These are phyloP conservation scores for Serendipita sp. DNA, from an alignment of 768 basidiomycete genomes.

Conservation along the genomic window DNA sequence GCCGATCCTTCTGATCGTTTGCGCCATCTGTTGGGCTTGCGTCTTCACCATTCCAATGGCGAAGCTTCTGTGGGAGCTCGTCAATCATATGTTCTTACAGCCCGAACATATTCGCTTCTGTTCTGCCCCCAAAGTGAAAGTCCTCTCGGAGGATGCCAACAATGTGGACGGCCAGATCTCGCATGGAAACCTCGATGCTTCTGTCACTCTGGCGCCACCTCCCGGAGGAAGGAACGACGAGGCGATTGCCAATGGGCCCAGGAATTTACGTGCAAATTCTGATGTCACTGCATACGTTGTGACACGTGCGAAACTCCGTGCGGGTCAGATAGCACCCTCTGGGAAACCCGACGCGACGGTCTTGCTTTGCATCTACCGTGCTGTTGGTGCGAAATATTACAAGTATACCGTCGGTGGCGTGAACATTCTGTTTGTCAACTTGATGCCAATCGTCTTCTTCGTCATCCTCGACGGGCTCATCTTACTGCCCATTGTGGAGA, in stretches of 20 bases:
- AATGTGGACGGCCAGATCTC: background rate
- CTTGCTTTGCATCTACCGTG: constrained; percentile 85
- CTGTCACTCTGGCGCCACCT: background rate
- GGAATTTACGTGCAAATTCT: constrained; percentile 16
- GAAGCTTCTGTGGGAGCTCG: constrained; percentile 86
- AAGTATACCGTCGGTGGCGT: constrained; percentile 98
- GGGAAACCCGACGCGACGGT: constrained; percentile 75
- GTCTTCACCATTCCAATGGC: constrained; percentile 98
- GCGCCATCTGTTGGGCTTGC: constrained; percentile 85
- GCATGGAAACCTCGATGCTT: too few species aligned
- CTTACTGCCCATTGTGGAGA: constrained; percentile 54
- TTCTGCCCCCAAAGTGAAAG: constrained; percentile 60
- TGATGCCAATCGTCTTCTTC: constrained; percentile 85
- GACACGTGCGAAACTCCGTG: constrained; percentile 57
- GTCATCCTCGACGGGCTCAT: constrained; percentile 88
- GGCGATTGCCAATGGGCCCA: constrained; percentile 8
- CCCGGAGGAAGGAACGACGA: background rate
- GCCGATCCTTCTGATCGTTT: constrained; percentile 76
- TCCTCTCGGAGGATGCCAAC: constrained; percentile 24
- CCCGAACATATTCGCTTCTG: constrained; percentile 87
- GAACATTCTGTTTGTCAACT: constrained; percentile 95
- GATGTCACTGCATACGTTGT: constrained; percentile 37
- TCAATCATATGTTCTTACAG: constrained; percentile 61
- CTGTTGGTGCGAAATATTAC: constrained; percentile 82
- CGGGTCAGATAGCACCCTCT: constrained; percentile 78